These are phyloP conservation scores for Albugo laibachii DNA, from an alignment of 352 stramenopile genomes.

Conservation along the genomic window DNA sequence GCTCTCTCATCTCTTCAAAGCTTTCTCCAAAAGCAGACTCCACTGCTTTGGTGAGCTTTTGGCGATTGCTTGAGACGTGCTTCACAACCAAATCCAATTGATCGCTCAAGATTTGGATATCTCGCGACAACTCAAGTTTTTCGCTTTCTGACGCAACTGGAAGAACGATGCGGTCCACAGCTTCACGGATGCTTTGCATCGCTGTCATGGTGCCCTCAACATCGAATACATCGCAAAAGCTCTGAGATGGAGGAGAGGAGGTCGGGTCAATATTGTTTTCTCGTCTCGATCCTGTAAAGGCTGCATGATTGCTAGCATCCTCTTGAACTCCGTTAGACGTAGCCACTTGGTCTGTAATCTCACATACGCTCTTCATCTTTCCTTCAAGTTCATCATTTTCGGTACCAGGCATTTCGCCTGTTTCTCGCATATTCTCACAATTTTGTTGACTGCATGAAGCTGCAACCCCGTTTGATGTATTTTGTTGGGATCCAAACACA, in stretches of 20 bases:
- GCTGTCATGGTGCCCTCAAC: constrained; percentile 26
- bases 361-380: too few species aligned
- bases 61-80: constrained; percentile 39
- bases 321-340: too few species aligned
- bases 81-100: constrained; percentile 48
- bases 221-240: constrained; percentile 34
- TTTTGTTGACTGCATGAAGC: too few species aligned
- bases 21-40: constrained; percentile 69
- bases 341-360: too few species aligned
- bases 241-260: constrained; percentile 8
- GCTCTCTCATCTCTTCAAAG: constrained; percentile 57
- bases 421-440: too few species aligned
- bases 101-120: constrained; percentile 39
- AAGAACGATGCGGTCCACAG: constrained; percentile 24
- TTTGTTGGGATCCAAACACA: too few species aligned
- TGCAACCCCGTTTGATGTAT: too few species aligned
- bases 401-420: too few species aligned
- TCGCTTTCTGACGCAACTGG: constrained; percentile 14
- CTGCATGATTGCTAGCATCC: too few species aligned
- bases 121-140: constrained; percentile 13
- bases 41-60: constrained; percentile 35
- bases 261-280: constrained; percentile 17
- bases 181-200: constrained; percentile 20
- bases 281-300: constrained; percentile 14
- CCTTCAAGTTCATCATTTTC: too few species aligned